phyloP scores from a whole-genome alignment of 768 basidiomycete genomes.

The Amanita exitialis region DNA sequence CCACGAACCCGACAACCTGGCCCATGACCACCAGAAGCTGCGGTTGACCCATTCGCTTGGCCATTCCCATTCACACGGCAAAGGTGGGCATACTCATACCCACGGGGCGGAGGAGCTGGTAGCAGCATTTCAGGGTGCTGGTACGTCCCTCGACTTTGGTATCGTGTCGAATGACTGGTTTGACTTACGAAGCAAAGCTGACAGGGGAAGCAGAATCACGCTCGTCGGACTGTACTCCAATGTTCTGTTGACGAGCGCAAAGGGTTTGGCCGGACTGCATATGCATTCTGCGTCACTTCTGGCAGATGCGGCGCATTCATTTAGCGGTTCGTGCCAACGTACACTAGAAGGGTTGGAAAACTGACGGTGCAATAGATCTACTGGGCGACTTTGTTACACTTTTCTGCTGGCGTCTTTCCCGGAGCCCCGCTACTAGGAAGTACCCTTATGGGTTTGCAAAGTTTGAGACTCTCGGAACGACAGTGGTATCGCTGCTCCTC shows the following conservation, averaged over 20 bases:
- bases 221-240: constrained; percentile 80
- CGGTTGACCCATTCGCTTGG: constrained; percentile 50
- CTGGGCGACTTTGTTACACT: constrained; percentile 89
- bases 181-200: constrained; percentile 33
- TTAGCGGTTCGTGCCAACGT: constrained; percentile 53
- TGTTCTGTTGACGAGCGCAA: constrained; percentile 68
- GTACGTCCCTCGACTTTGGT: constrained; percentile 25
- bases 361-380: constrained; percentile 40
- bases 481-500: constrained; percentile 78
- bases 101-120: constrained; percentile 62
- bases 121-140: constrained; percentile 53
- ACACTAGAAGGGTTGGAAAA: neutral
- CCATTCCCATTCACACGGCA: constrained; percentile 57
- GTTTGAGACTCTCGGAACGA: constrained; percentile 93
- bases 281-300: constrained; percentile 86
- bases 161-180: neutral
- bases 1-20: constrained; percentile 9
- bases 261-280: constrained; percentile 83
- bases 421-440: constrained; percentile 63
- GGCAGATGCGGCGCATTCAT: constrained; percentile 89
- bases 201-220: constrained; percentile 77
- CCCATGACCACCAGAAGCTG: constrained; percentile 22
- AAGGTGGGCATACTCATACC: constrained; percentile 45
- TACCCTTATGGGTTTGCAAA: constrained; percentile 92
- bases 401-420: constrained; percentile 78